phyloP scores from a whole-genome alignment of 2,329 filamentous ascomycete genomes.

The Diaporthe ampelina region DNA sequence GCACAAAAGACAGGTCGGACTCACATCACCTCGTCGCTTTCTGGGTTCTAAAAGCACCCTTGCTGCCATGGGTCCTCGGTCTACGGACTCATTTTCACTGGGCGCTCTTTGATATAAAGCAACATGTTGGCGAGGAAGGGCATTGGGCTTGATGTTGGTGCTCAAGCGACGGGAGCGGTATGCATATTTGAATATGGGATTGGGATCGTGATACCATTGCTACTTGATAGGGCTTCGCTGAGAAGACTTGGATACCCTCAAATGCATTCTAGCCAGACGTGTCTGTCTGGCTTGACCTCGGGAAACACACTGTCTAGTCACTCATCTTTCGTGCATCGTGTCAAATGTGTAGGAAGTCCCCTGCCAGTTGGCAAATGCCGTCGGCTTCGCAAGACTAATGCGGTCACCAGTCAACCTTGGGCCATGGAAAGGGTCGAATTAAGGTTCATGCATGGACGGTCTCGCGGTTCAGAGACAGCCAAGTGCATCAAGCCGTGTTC shows the following conservation, averaged over 20 bases:
- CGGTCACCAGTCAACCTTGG: no score
- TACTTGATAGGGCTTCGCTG: constrained; percentile 9
- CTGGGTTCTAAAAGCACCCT: constrained; percentile 1
- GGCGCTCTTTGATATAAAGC: not conserved
- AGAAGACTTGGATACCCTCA: constrained; percentile 27
- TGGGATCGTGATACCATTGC: constrained; percentile 35
- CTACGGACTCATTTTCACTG: not conserved
- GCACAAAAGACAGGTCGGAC: constrained; percentile 12
- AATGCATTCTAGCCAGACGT: constrained; percentile 23
- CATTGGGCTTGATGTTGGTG: constrained; percentile 18
- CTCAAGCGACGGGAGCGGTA: constrained; percentile 15
- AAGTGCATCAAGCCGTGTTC: not conserved
- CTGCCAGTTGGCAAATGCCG: no score
- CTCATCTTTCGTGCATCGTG: not conserved
- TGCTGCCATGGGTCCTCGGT: not conserved
- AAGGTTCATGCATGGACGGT: not conserved
- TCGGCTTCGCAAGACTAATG: not conserved
- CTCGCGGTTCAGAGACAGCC: not conserved
- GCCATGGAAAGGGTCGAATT: not conserved
- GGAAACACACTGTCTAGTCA: not conserved
- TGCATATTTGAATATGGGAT: constrained; percentile 6
- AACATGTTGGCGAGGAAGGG: not conserved
- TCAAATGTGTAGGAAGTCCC: not conserved
- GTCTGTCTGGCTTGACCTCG: not conserved
- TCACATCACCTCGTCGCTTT: constrained; percentile 6